Base-by-base conservation (phyloP, 352 stramenopile species). In the Saprolegnia diclina region DNA sequence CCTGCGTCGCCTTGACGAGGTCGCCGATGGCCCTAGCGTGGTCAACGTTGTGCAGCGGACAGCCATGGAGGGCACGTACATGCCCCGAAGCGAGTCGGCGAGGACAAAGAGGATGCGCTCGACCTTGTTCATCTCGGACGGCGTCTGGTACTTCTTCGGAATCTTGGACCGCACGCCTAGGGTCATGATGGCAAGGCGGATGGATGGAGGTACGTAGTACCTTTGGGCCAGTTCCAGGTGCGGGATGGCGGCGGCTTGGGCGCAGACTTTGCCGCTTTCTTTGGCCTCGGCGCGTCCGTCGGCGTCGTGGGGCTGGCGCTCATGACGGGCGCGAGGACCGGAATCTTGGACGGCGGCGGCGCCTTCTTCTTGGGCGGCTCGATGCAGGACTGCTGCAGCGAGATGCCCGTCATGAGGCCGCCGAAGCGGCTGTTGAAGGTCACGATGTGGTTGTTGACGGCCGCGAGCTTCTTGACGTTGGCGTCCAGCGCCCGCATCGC, bases 91-190 rank as follows among this genome's bases (percentile, higher is more conserved):
- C 10, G 84, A 77, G 65, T 94, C 92, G 74, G 89, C 91, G 71
- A 94, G 81, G 74, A 92, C 91, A 16, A 92, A 78, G 46, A 94
- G 76, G 38, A 94, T 86, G 72, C 85, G 92, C 72, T 94, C 84
- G 40, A 94, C 79, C 71, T 94, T 94, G 73, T 87, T 84, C 54
- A 94, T 77, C 74, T 94, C 84, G 0, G 77, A 72, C 9, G 81
- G 74, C 62, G 74, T 88, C 69, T 92, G 84, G 76, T 94, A 94
- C 72, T 94, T 94, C 73, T 79, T 79, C 37, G 86, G 86, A 32
- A 94, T 90, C 64, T 88, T 87, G 63, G 89, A 81, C 1, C 78
- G 80, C 40, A 91, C 74, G 57, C 88, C 85, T 93, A 46, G 19
- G 38, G 9, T 4, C n/a, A 26, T n/a, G 50, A 37, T 13, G 21